These are phyloP conservation scores for Paxillus rubicundulus DNA, from an alignment of 768 basidiomycete genomes.

Conservation along the genomic window DNA sequence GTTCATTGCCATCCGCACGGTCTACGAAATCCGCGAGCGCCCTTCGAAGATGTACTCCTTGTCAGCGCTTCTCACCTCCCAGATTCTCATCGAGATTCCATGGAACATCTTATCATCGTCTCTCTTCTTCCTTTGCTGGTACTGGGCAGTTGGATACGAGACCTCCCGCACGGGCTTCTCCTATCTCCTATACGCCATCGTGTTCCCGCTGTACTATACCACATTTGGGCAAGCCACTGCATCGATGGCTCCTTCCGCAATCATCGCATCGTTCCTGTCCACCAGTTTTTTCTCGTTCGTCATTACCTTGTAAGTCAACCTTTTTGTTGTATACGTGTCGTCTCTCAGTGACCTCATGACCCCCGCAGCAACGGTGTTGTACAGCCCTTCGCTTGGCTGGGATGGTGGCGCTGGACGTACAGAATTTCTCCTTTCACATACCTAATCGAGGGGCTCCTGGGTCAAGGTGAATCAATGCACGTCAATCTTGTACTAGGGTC, in stretches of 20 bases:
- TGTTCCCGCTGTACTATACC: conserved; percentile 44
- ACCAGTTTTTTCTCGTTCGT: conserved; percentile 39
- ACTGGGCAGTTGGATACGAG: conserved; percentile 44
- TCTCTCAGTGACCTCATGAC: neutral
- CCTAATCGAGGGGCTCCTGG: conserved; percentile 43
- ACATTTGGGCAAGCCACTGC: conserved; percentile 43
- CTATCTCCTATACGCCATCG: conserved; percentile 37
- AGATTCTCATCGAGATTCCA: conserved; percentile 46
- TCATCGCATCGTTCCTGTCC: conserved; percentile 41
- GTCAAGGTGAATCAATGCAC: conserved; percentile 18
- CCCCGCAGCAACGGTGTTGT: conserved; percentile 43
- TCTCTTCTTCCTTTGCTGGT: conserved; percentile 48
- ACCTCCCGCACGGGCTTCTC: conserved; percentile 39
- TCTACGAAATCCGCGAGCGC: conserved; percentile 64
- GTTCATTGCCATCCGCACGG: conserved; percentile 50
- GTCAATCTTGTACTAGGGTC: neutral
- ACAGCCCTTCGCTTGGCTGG: conserved; percentile 40
- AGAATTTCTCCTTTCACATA: conserved; percentile 51
- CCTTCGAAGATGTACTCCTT: conserved; percentile 64
- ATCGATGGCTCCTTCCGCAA: conserved; percentile 39
- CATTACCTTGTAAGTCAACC: conserved; percentile 39
- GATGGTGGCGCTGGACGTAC: conserved; percentile 38
- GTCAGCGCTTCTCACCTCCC: conserved; percentile 54
- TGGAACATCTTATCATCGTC: conserved; percentile 42
- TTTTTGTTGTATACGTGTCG: neutral